Percentiles rank a stretch among this genome's conserved stretches.
Evolutionary conservation across 257 asterid genomes (phyloP).

Genomic region (Gentiana dahurica): DNA sequence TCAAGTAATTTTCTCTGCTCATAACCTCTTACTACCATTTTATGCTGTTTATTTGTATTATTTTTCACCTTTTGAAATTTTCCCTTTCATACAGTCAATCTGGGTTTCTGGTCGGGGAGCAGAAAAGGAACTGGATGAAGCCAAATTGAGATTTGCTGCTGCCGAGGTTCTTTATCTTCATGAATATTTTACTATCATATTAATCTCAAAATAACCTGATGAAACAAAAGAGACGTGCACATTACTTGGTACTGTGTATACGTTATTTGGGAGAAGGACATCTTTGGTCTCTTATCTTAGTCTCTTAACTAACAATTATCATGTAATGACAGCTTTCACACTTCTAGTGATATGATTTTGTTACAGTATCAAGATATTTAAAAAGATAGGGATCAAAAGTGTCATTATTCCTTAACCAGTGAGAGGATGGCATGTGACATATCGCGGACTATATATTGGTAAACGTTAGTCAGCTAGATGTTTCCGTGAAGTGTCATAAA

Average conservation of each 20-base stretch:
- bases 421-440: too few species aligned
- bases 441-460: too few species aligned
- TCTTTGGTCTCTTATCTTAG: too few species aligned
- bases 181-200: background rate
- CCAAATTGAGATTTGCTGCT: slow-evolving; percentile 89
- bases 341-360: too few species aligned
- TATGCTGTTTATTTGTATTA: background rate
- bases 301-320: too few species aligned
- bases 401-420: too few species aligned
- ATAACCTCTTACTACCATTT: background rate
- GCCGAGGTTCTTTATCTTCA: slow-evolving; percentile 57
- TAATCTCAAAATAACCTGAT: background rate
- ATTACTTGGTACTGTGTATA: too few species aligned
- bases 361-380: too few species aligned
- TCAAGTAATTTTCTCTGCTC: slow-evolving; percentile 39
- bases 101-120: slow-evolving; percentile 74
- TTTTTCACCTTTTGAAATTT: slow-evolving; percentile 1
- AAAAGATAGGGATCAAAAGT: too few species aligned
- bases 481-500: too few species aligned
- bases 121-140: slow-evolving; percentile 85
- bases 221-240: background rate
- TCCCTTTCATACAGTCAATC: slow-evolving; percentile 49
- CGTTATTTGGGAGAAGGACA: background rate
- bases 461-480: too few species aligned
- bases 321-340: too few species aligned